Percentiles rank a stretch among this genome's conserved stretches.
Evolutionary conservation across 371 early-diverging fungal genomes (phyloP).

Genomic region (Mortierella sp.): DNA sequence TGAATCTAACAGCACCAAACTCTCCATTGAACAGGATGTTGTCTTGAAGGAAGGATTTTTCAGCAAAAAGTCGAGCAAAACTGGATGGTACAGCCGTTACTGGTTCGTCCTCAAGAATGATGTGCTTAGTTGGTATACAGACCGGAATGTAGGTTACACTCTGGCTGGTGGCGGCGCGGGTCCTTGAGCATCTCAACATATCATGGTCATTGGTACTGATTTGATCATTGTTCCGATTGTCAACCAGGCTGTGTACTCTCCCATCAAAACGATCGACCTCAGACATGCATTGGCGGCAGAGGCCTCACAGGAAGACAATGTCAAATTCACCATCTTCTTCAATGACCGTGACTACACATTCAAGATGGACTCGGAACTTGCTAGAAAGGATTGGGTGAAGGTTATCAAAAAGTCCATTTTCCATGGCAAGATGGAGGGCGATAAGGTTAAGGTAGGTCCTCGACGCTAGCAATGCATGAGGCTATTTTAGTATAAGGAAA

Average conservation of each 20-base stretch:
- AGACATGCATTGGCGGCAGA: conserved; percentile 68
- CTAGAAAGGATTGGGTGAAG: conserved; percentile 54
- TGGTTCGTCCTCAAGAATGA: conserved; percentile 79
- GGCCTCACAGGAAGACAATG: conserved; percentile 41
- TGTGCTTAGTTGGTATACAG: conserved; percentile 70
- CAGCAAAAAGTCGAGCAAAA: conserved; percentile 58
- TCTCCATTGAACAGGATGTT: conserved; percentile 53
- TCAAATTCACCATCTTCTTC: conserved; percentile 36
- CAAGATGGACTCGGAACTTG: conserved; percentile 60
- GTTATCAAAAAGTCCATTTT: conserved; percentile 73
- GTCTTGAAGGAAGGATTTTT: conserved; percentile 75
- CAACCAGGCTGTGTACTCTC: conserved; percentile 71
- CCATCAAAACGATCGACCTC: conserved; percentile 75
- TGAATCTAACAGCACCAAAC: not conserved
- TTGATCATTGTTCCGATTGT: not conserved
- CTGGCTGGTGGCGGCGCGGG: too few species aligned
- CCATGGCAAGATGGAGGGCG: conserved; percentile 69
- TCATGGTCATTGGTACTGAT: not conserved
- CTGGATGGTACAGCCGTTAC: conserved; percentile 63
- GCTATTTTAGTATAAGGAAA: too few species aligned
- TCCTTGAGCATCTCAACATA: too few species aligned
- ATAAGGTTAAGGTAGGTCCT: conserved; percentile 63
- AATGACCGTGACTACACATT: conserved; percentile 64
- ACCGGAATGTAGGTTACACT: conserved; percentile 58
- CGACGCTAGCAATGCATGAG: not conserved